Evolutionary conservation across 164 flowering plant genomes (phyloP), one percentile per base, ranked within the genome.

Genomic region (Santalum album): DNA sequence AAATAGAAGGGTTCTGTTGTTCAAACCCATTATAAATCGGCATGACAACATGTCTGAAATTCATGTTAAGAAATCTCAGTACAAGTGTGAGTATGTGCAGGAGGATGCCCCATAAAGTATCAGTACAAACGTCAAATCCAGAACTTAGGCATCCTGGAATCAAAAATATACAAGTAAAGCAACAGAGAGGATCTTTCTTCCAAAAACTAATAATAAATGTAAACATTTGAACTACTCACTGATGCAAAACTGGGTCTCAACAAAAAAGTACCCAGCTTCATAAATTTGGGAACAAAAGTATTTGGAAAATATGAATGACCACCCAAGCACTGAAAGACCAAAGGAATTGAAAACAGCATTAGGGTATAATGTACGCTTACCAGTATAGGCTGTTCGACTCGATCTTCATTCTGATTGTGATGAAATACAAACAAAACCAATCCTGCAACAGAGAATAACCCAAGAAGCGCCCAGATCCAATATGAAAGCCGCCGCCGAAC

Each of bases 401-500:
- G 77, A 69, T 73, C 77, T 58, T 77, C 72, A 27, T 58, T 56
- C 14, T 90, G 84, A 50, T 76, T 68, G 72, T 90, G 98, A 23
- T 83, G 98, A 56, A 87, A 50, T 45, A 83, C 79, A 55, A 86
- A 87, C 60, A 87, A 61, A 44, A 75, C 60, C 62, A 83, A 66
- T 25, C 82, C 95, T 1, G 77, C 87, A 57, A 81, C 32, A 15
- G 68, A 62, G 64, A 82, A 85, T 48, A 77, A 27, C 21, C 63
- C 74, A 42, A 90, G 72, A 40, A 90, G 77, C 55, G 61, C 65
- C 86, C 86, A 84, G 91, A 90, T 87, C 98, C 98, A 84, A 64
- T 56, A 51, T 36, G 86, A 72, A 35, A 82, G 60, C 76, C 78
- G 77, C 84, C 90, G 67, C 39, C 91, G 67, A 57, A 70, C 81